A percentile compares a stretch with the other conserved stretches of the same genome.
Conservation (phyloP, 305 asterid species). For the Galium porrigens region DNA sequence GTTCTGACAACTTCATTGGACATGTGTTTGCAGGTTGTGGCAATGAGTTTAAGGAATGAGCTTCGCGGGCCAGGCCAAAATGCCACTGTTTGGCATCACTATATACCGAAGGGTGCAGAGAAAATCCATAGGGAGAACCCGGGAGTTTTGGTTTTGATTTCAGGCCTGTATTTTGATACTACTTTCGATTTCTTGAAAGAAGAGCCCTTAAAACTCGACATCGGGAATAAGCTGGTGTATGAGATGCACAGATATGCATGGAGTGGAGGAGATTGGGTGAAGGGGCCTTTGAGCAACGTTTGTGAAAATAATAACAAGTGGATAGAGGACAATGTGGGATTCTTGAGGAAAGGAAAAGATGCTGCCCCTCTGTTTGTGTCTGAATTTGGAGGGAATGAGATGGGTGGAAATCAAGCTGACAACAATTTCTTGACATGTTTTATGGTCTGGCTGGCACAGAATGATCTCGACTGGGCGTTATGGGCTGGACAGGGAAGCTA, state of each 20-base stretch:
- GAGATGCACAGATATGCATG: slow-evolving; percentile 48
- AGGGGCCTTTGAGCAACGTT: slow-evolving; percentile 16
- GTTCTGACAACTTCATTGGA: not conserved
- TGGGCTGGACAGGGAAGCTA: slow-evolving; percentile 65
- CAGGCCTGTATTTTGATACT: slow-evolving; percentile 42
- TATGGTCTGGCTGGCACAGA: slow-evolving; percentile 26
- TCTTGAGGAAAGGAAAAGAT: slow-evolving; percentile 27
- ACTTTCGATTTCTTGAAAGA: slow-evolving; percentile 24
- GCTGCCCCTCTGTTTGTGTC: slow-evolving; percentile 41
- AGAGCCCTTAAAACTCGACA: slow-evolving; percentile 20
- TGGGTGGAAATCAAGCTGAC: slow-evolving; percentile 22
- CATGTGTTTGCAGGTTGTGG: slow-evolving; percentile 33
- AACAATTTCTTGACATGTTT: slow-evolving; percentile 30
- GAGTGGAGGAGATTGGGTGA: slow-evolving; percentile 22
- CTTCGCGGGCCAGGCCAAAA: slow-evolving; percentile 46
- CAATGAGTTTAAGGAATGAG: slow-evolving; percentile 52
- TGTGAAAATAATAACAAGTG: slow-evolving; percentile 23
- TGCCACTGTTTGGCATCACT: slow-evolving; percentile 28
- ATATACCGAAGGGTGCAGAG: slow-evolving; percentile 33
- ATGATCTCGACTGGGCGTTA: slow-evolving; percentile 52
- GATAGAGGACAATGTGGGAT: slow-evolving; percentile 23
- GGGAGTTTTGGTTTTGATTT: slow-evolving; percentile 32
- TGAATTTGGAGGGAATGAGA: slow-evolving; percentile 49
- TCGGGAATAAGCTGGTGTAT: slow-evolving; percentile 34
- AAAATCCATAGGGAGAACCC: slow-evolving; percentile 33